These are phyloP conservation scores for Astrothelium subdiscretum DNA, from an alignment of 495 filamentous ascomycete genomes.

Conservation along the genomic window DNA sequence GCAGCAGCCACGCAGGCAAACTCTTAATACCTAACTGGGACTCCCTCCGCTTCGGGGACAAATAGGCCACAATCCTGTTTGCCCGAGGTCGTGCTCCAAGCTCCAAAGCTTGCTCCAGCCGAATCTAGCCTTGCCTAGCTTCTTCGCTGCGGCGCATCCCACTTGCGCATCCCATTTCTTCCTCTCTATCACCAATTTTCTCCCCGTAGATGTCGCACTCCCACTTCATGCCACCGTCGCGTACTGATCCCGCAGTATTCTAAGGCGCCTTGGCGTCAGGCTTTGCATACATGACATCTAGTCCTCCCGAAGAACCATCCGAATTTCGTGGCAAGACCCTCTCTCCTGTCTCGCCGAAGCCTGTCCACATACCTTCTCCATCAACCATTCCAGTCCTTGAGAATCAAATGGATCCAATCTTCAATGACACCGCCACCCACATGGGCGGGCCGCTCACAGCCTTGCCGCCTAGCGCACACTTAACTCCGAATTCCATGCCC, in stretches of 20 bases:
- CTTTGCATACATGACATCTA: constrained; percentile 48
- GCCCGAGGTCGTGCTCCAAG: background rate
- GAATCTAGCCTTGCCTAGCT: background rate
- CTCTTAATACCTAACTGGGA: no score
- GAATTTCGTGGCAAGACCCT: constrained; percentile 56
- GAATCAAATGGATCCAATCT: constrained; percentile 61
- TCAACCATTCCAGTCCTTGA: constrained; percentile 60
- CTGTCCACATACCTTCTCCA: constrained; percentile 56
- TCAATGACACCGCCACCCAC: constrained; percentile 54
- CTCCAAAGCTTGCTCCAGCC: background rate
- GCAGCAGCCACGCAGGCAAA: no score
- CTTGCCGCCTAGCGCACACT: background rate
- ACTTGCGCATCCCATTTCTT: background rate
- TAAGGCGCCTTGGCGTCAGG: background rate
- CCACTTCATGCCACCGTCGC: background rate
- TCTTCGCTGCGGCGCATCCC: background rate
- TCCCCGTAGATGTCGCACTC: background rate
- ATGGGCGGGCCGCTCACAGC: constrained; percentile 21
- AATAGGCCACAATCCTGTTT: no score
- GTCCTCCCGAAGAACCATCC: constrained; percentile 50
- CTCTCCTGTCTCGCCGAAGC: constrained; percentile 62
- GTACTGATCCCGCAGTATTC: background rate
- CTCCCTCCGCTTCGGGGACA: no score
- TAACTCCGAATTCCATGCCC: background rate
- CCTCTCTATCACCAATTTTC: background rate